Base-by-base conservation (phyloP, 2,329 filamentous ascomycete genomes). In the Talaromyces pinophilus region DNA sequence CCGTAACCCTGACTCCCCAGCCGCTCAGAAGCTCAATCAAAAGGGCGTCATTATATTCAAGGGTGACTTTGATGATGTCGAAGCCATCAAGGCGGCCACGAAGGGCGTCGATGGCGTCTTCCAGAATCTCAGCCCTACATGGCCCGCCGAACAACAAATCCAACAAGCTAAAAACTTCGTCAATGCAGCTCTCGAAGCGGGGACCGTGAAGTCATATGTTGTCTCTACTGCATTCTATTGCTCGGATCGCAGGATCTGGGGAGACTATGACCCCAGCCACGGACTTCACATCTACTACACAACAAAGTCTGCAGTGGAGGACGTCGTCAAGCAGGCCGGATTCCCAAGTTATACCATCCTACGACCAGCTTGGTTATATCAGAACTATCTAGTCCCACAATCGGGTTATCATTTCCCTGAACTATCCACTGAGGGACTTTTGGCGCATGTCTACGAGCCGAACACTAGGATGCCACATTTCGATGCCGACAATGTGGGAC, bases 381-480 rank as follows among this genome's bases (percentile, higher is more conserved):
- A 50, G 22, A 50, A 50, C 22, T 50, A 50, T 6, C 46, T 50
- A 13, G 19, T 50, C 3, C 46, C 46, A 15, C 46, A 50, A 28
- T 50, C 46, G 15, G 46, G 46, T 1, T 50, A 50, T 5, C 22
- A 50, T 50, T 50, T 50, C 11, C 46, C 46, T 15, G 46, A 50
- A 11, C 11, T 50, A 2, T 50, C 46, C 22, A 50, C 46, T 1
- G 46, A 50, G 19, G 46, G 46, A 6, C 10, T 50, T 13, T 28
- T 50, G 19, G 46, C 46, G 19, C 46, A 50, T 50, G 22, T 50
- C 19, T 50, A 50, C 46, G 13, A 54, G 50, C 50, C 25, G 10
- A 54, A 33, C 28, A 54, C 50, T 7, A 54, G 50, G 10, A 54
- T 54, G 50, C 50, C 50, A 33, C 50, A 54, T 54, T 30, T 54